Conservation (phyloP, 75 land plant species). For the Larix kaempferi region DNA sequence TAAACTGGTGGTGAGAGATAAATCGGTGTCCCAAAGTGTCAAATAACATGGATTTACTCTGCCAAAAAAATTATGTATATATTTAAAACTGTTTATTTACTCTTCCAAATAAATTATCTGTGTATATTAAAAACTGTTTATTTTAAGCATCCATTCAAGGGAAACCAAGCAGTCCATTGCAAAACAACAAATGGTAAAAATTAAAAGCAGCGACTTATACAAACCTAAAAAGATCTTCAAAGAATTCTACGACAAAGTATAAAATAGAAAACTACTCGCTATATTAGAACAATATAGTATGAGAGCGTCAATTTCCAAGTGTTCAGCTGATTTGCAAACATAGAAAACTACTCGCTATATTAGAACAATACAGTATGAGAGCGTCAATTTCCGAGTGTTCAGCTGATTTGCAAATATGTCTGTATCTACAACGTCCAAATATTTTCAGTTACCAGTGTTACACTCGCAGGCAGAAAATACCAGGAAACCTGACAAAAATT, state of each 20-base stretch:
- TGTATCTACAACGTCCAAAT: neutral
- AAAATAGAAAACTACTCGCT: neutral
- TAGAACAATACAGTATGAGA: neutral
- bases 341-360: neutral
- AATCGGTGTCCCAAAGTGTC: too few relatives aligned
- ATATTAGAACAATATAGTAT: neutral
- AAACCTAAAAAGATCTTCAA: conserved; percentile 23
- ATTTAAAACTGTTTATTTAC: too few relatives aligned
- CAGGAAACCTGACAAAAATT: neutral
- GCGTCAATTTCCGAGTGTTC: neutral
- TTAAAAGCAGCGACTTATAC: too few relatives aligned
- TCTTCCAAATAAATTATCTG: too few relatives aligned
- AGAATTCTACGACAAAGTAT: neutral
- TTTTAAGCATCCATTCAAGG: too few relatives aligned
- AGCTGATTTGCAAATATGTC: neutral
- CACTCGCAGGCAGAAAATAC: neutral
- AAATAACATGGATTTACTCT: too few relatives aligned
- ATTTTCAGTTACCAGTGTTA: neutral
- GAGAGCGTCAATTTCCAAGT: neutral
- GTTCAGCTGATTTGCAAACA: too few relatives aligned
- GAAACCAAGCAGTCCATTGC: too few relatives aligned
- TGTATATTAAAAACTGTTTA: too few relatives aligned
- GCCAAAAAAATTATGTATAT: too few relatives aligned
- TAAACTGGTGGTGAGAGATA: too few relatives aligned
- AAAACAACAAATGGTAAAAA: too few relatives aligned